Conservation (phyloP, 1,139 yeast genomes). For the Hyphopichia khmerensis region DNA sequence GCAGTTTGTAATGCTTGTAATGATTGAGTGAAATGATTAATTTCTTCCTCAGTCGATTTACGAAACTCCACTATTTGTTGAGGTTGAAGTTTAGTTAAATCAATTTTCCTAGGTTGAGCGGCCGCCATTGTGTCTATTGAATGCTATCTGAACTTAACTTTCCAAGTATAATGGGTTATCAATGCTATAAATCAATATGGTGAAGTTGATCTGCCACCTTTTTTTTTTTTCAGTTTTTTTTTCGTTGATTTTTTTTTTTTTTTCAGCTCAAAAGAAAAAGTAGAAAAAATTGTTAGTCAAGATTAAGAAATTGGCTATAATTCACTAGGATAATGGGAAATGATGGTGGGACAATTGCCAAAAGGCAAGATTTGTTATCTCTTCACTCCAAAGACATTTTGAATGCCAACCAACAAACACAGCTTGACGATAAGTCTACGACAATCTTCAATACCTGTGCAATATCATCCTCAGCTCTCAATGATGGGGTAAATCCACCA, state of each 20-base stretch:
- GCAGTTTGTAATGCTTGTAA: constrained; percentile 84
- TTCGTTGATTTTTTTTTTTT: not conserved
- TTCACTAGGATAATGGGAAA: constrained; percentile 35
- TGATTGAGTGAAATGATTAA: constrained; percentile 82
- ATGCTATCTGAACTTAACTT: no score
- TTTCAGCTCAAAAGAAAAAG: not conserved
- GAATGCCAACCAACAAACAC: constrained; percentile 14
- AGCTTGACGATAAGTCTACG: constrained; percentile 28
- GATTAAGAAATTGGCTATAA: no score
- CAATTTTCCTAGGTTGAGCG: constrained; percentile 34
- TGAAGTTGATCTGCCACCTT: not conserved
- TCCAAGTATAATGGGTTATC: not conserved
- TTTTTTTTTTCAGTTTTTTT: not conserved
- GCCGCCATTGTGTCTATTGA: constrained; percentile 6
- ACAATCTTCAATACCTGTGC: constrained; percentile 21
- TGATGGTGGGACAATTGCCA: constrained; percentile 54
- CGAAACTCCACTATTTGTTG: constrained; percentile 86
- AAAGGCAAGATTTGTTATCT: constrained; percentile 41
- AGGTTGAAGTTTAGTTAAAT: constrained; percentile 68
- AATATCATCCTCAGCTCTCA: constrained; percentile 27
- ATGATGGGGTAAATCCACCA: constrained; percentile 10
- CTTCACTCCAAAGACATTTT: constrained; percentile 17
- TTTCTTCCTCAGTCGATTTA: constrained; percentile 79
- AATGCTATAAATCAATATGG: not conserved
- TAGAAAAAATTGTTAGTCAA: no score